A percentile compares a stretch with the other conserved stretches of the same genome.
phyloP scores from a whole-genome alignment of 306 rosid genomes.

The Begonia peltatifolia region DNA sequence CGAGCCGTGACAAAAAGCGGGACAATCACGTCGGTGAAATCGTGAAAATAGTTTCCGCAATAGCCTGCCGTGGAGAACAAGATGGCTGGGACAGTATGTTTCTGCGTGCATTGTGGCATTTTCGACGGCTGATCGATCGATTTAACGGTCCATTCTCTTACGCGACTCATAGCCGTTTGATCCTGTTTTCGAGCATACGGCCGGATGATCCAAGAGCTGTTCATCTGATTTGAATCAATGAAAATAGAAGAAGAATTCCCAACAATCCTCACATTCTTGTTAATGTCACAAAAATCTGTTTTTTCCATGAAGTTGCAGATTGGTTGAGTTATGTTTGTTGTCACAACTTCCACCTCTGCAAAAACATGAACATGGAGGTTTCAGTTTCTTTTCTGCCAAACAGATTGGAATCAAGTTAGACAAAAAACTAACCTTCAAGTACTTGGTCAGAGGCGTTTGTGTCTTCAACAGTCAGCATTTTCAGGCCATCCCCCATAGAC shows the following conservation, averaged over 20 bases:
- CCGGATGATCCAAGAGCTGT: slow-evolving; percentile 41
- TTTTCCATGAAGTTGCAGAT: slow-evolving; percentile 33
- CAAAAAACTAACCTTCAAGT: slow-evolving; percentile 17
- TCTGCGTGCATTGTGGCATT: slow-evolving; percentile 29
- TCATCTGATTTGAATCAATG: slow-evolving; percentile 8
- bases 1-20: slow-evolving; percentile 61
- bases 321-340: slow-evolving; percentile 20
- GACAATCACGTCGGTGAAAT: slow-evolving; percentile 55
- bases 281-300: slow-evolving; percentile 51
- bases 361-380: neutral
- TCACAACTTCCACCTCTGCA: slow-evolving; percentile 22
- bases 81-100: slow-evolving; percentile 50
- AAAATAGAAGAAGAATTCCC: slow-evolving; percentile 42
- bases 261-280: slow-evolving; percentile 30
- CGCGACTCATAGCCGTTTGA: slow-evolving; percentile 27
- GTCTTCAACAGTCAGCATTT: slow-evolving; percentile 41
- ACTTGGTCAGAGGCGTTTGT: slow-evolving; percentile 17
- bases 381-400: neutral
- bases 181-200: slow-evolving; percentile 73
- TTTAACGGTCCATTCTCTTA: slow-evolving; percentile 51
- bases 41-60: slow-evolving; percentile 78
- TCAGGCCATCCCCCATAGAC: slow-evolving; percentile 21
- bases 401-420: neutral
- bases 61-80: slow-evolving; percentile 68
- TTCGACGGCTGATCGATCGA: slow-evolving; percentile 10